Percentiles rank a stretch among this genome's conserved stretches.
These are phyloP conservation scores for Dicorynia guianensis DNA, from an alignment of 306 rosid genomes.

Conservation along the genomic window DNA sequence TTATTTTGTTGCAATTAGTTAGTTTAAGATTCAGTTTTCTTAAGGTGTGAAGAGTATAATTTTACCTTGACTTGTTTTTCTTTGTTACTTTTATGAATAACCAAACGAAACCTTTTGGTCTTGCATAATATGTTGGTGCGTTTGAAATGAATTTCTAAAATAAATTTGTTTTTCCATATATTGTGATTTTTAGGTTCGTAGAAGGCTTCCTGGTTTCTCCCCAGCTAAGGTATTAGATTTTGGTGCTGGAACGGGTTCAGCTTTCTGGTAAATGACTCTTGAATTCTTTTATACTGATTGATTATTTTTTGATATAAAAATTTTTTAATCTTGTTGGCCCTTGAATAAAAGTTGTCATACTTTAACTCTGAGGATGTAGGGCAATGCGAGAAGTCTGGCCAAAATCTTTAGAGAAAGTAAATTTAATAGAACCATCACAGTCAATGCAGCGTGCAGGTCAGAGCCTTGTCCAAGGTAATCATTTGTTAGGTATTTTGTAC, in stretches of 20 bases:
- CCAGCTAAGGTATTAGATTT: slow-evolving; percentile 84
- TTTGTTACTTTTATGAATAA: slow-evolving; percentile 4
- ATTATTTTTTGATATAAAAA: slow-evolving; percentile 31
- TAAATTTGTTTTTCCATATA: slow-evolving; percentile 8
- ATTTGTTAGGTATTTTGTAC: neutral
- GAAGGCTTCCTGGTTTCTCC: slow-evolving; percentile 85
- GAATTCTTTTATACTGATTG: slow-evolving; percentile 29
- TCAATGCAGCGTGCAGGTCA: slow-evolving; percentile 94
- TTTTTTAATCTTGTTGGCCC: slow-evolving; percentile 1
- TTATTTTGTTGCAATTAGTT: neutral
- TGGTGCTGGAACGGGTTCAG: slow-evolving; percentile 96
- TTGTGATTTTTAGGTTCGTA: slow-evolving; percentile 64
- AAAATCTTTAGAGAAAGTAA: slow-evolving; percentile 71
- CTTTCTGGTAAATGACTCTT: slow-evolving; percentile 77
- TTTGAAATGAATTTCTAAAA: slow-evolving; percentile 7
- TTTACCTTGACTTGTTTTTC: slow-evolving; percentile 1
- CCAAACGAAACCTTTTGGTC: neutral
- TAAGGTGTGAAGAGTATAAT: neutral
- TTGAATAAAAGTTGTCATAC: slow-evolving; percentile 17
- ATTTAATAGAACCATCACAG: slow-evolving; percentile 90
- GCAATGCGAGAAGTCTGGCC: slow-evolving; percentile 96
- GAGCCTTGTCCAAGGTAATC: slow-evolving; percentile 80
- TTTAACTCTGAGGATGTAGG: slow-evolving; percentile 60
- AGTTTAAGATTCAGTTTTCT: slow-evolving; percentile 29
- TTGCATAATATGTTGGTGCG: neutral